Conservation (phyloP, 352 stramenopile species). For the Pseudoperonospora humuli region DNA sequence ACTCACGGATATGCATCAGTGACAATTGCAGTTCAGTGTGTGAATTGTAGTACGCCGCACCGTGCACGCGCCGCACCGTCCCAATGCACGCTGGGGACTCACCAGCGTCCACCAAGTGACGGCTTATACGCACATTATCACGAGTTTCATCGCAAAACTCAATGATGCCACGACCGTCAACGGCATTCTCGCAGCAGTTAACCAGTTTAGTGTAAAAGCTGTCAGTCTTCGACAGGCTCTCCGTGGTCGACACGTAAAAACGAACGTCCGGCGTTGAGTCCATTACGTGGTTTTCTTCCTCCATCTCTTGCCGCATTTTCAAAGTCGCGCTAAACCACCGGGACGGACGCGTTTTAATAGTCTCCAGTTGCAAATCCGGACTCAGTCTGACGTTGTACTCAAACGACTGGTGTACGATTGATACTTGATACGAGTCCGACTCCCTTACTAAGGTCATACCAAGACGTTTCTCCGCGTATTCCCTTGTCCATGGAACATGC, state of each 20-base stretch:
- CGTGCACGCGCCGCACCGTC: conserved; percentile 52
- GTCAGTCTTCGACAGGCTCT: conserved; percentile 47
- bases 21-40: conserved; percentile 28
- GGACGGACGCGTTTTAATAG: conserved; percentile 47
- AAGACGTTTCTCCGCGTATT: conserved; percentile 35
- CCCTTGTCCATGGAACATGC: conserved; percentile 25
- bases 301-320: conserved; percentile 76
- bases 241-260: conserved; percentile 68
- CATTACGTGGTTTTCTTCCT: conserved; percentile 49
- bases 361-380: conserved; percentile 44
- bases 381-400: conserved; percentile 65
- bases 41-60: conserved; percentile 35
- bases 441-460: conserved; percentile 30
- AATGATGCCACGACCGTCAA: conserved; percentile 45
- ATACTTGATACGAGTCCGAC: conserved; percentile 52
- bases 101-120: conserved; percentile 34
- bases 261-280: conserved; percentile 64
- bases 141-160: conserved; percentile 42
- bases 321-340: conserved; percentile 74
- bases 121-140: conserved; percentile 44
- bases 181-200: conserved; percentile 23
- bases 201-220: conserved; percentile 30
- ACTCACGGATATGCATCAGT: conserved; percentile 53
- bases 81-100: conserved; percentile 33
- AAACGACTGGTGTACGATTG: conserved; percentile 46